Evolutionary conservation across 169 alveolate genomes (phyloP).

Genomic region (Plasmodium coatneyi): DNA sequence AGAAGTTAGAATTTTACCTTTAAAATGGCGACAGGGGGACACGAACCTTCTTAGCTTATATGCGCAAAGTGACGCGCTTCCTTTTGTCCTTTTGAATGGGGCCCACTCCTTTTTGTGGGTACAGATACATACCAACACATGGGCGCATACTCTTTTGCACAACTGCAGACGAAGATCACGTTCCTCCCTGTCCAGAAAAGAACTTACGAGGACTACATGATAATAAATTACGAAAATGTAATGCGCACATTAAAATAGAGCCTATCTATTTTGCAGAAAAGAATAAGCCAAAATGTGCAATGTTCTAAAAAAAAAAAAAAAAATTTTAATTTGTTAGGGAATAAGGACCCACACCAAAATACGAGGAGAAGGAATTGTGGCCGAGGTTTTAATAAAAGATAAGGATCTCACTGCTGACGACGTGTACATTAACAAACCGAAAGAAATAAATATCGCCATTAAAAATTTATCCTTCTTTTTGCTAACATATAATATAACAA

Average conservation of each 20-base stretch:
- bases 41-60: neutral
- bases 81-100: neutral
- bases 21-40: neutral
- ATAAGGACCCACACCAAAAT: conserved; percentile 58
- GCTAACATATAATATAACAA: conserved; percentile 32
- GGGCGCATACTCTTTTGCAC: neutral
- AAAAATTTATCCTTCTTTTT: conserved; percentile 60
- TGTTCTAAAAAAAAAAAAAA: neutral
- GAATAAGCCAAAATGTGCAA: neutral
- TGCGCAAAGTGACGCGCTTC: neutral
- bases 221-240: conserved; percentile 66
- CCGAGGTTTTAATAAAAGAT: conserved; percentile 60
- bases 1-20: conserved; percentile 22
- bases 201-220: conserved; percentile 60
- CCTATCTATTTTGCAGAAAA: neutral
- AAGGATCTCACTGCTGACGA: conserved; percentile 37
- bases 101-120: neutral
- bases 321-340: conserved; percentile 28
- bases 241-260: neutral
- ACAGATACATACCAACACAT: neutral
- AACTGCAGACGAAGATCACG: conserved; percentile 19
- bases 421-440: conserved; percentile 21
- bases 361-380: conserved; percentile 51
- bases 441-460: conserved; percentile 43
- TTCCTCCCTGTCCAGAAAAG: conserved; percentile 37